Evolutionary conservation across 2,329 filamentous ascomycete genomes (phyloP).

Genomic region (Ceratocystis smalleyi): DNA sequence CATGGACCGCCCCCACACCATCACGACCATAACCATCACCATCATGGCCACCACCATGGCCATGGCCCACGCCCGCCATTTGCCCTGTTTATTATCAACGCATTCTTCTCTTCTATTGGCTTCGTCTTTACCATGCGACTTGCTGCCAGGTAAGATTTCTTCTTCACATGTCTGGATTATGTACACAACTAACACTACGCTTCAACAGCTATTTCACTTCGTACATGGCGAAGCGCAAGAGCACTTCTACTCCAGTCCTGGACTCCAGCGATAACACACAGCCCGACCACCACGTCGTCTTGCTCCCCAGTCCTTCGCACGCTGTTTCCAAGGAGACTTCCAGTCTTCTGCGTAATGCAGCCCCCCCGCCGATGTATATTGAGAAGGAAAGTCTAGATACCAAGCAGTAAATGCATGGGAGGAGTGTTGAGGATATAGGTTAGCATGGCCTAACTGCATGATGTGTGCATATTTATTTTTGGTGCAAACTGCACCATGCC

Average conservation of each 20-base stretch:
- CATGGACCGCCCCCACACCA: constrained; percentile 6
- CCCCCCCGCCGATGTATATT: constrained; percentile 4
- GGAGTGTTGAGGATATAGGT: background rate
- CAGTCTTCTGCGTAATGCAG: constrained; percentile 6
- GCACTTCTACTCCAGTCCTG: background rate
- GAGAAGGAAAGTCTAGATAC: background rate
- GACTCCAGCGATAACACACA: background rate
- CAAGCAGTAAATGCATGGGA: background rate
- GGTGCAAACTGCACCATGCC: background rate
- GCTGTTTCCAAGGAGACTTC: constrained; percentile 1
- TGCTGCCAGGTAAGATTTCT: constrained; percentile 5
- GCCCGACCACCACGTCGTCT: background rate
- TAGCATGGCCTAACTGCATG: too few relatives aligned
- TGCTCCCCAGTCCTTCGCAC: background rate
- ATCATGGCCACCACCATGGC: background rate
- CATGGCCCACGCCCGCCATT: background rate
- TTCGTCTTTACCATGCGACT: constrained; percentile 6
- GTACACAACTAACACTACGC: background rate
- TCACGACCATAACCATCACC: background rate
- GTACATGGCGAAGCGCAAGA: background rate
- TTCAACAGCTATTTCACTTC: background rate
- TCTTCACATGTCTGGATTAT: too few relatives aligned
- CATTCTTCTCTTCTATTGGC: constrained; percentile 9
- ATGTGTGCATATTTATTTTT: background rate
- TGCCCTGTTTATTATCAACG: constrained; percentile 6